A percentile compares a stretch with the other conserved stretches of the same genome.
These are phyloP conservation scores for Trichoderma parareesei DNA, from an alignment of 495 filamentous ascomycete genomes.

Conservation along the genomic window DNA sequence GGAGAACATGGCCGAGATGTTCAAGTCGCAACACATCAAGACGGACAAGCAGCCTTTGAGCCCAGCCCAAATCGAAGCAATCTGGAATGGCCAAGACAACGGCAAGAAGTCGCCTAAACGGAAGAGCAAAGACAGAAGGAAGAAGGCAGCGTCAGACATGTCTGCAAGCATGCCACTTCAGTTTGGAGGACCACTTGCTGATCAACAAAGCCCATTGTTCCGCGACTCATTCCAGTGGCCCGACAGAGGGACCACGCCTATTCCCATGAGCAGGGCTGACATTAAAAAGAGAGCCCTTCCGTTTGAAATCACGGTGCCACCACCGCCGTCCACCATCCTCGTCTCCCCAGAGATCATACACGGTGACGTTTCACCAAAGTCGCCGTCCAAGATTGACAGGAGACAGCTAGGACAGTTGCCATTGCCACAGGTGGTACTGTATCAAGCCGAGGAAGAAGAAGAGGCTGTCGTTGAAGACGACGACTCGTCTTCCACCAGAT, in stretches of 20 bases:
- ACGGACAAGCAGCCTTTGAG: background rate
- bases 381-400: background rate
- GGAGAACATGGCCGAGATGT: constrained; percentile 2
- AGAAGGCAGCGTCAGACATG: background rate
- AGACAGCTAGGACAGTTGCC: background rate
- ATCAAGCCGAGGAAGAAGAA: background rate
- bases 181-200: background rate
- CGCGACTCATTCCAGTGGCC: background rate
- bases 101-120: background rate
- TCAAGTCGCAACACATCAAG: background rate
- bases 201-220: background rate
- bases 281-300: constrained; percentile 1
- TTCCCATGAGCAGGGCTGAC: constrained; percentile 4
- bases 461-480: background rate
- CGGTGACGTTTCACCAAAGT: constrained; percentile 4
- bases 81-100: constrained; percentile 8
- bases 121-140: background rate
- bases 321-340: background rate
- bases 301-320: background rate
- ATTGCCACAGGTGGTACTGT: background rate
- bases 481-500: constrained; percentile 6
- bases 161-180: background rate
- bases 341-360: background rate
- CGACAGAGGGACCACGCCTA: background rate
- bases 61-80: background rate